Evolutionary conservation across 129 eudicot genomes (phyloP).

Genomic region (Lactuca sativa): DNA sequence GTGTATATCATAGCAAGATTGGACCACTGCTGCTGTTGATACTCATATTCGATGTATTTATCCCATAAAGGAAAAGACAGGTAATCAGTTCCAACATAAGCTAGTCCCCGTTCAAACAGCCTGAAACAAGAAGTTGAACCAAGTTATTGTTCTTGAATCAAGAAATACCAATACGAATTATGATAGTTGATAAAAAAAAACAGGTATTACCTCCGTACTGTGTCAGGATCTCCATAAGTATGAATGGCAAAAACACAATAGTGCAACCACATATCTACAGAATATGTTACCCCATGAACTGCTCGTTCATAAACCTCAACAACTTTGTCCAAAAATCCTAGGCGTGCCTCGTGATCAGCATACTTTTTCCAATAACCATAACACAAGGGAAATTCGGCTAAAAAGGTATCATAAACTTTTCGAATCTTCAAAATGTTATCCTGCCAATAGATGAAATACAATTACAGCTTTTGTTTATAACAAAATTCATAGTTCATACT

Average conservation of each 20-base stretch:
- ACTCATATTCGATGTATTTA: slow-evolving; percentile 91
- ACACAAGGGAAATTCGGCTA: slow-evolving; percentile 93
- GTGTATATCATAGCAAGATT: slow-evolving; percentile 84
- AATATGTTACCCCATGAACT: slow-evolving; percentile 94
- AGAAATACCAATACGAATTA: slow-evolving; percentile 5
- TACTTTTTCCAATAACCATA: slow-evolving; percentile 99
- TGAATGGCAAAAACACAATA: slow-evolving; percentile 79
- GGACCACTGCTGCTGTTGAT: slow-evolving; percentile 82
- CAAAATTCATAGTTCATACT: slow-evolving; percentile 4
- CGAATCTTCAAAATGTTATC: slow-evolving; percentile 66
- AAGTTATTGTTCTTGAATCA: slow-evolving; percentile 15
- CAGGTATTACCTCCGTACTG: slow-evolving; percentile 69
- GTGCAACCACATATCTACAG: slow-evolving; percentile 99
- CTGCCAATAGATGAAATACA: slow-evolving; percentile 35
- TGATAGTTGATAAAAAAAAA: slow-evolving; percentile 1
- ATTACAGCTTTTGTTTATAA: background rate
- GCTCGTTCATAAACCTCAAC: slow-evolving; percentile 97
- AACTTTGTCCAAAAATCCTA: slow-evolving; percentile 83
- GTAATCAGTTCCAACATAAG: slow-evolving; percentile 95
- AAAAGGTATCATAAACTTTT: slow-evolving; percentile 84
- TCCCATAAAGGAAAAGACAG: slow-evolving; percentile 92
- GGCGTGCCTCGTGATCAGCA: slow-evolving; percentile 96
- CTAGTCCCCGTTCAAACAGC: slow-evolving; percentile 93
- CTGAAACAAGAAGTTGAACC: slow-evolving; percentile 49
- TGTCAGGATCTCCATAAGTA: slow-evolving; percentile 89